Evolutionary conservation across 2,329 filamentous ascomycete species (phyloP), one percentile per base, ranked within the genome.

Genomic region (Dothideomycetidae sp.): DNA sequence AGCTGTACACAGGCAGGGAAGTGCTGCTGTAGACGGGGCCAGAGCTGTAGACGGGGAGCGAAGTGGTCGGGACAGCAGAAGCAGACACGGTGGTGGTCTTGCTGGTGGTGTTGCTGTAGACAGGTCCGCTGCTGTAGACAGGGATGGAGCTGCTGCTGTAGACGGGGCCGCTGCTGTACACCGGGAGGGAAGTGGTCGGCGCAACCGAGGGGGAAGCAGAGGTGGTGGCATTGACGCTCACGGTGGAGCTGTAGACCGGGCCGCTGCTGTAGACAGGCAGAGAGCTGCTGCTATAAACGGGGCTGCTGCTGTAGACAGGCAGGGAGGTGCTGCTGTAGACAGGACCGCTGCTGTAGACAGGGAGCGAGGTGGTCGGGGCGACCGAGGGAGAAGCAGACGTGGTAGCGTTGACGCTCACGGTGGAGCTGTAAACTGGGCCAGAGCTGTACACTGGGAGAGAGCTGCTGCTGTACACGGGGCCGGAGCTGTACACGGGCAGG

Each of bases 81-180:
- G n/a, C n/a, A n/a, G n/a, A n/a, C n/a, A n/a, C n/a, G n/a, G n/a
- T n/a, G n/a, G n/a, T n/a, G n/a, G n/a, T n/a, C n/a, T n/a, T n/a
- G n/a, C n/a, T n/a, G 21, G 21, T 13, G n/a, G 12, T 35, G 17
- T 31, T 17, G n/a, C 29, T 36, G 16, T n/a, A 29, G 15, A 33
- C 14, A 26, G 21, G 3, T 10, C 23, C n/a, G 26, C 5, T 12
- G 14, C 4, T 5, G 23, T 5, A 15, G n/a, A 14, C 21, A 26
- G 21, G 21, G 21, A 26, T 7, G 7, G 21, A 26, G 21, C 7
- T 26, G 21, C 7, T 26, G n/a, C 7, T 7, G n/a, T n/a, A n/a
- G n/a, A n/a, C n/a, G n/a, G n/a, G n/a, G 52, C 34, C 10, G 34
- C 10, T 33, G 12, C 19, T 37, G 26, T 26, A 5, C 13, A 37